Evolutionary conservation across 208 protist species (phyloP).

Genomic region (Wallacemonas sp.): DNA sequence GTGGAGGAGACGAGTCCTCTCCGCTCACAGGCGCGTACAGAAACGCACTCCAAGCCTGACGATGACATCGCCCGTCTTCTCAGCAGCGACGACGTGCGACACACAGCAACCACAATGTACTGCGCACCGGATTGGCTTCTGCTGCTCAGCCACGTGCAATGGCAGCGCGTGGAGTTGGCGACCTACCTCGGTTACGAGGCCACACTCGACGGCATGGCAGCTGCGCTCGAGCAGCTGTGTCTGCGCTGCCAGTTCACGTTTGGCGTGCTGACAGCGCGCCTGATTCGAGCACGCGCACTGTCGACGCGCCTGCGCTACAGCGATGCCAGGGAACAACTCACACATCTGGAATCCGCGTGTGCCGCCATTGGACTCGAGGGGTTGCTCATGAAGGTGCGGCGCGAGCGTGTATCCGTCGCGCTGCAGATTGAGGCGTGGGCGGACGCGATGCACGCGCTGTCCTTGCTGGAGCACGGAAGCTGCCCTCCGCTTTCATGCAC

Average conservation of each 20-base stretch:
- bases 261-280: constrained; percentile 59
- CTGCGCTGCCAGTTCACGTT: constrained; percentile 51
- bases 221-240: constrained; percentile 40
- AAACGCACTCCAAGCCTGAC: neutral
- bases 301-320: constrained; percentile 37
- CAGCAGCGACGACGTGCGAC: neutral
- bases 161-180: constrained; percentile 53
- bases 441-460: neutral
- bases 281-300: constrained; percentile 47
- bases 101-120: constrained; percentile 7
- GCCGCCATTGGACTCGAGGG: neutral
- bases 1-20: no score
- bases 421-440: neutral
- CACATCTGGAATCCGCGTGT: neutral
- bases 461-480: neutral
- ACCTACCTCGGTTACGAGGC: constrained; percentile 51
- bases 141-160: constrained; percentile 58
- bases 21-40: no score
- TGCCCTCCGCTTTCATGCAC: neutral
- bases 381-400: neutral
- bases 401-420: neutral
- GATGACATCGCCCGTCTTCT: neutral
- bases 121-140: constrained; percentile 80
- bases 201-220: constrained; percentile 24
- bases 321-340: constrained; percentile 22